Evolutionary conservation across 2,329 filamentous ascomycete genomes (phyloP), one percentile per base, ranked within the genome.

Genomic region (Microdochium paspali): DNA sequence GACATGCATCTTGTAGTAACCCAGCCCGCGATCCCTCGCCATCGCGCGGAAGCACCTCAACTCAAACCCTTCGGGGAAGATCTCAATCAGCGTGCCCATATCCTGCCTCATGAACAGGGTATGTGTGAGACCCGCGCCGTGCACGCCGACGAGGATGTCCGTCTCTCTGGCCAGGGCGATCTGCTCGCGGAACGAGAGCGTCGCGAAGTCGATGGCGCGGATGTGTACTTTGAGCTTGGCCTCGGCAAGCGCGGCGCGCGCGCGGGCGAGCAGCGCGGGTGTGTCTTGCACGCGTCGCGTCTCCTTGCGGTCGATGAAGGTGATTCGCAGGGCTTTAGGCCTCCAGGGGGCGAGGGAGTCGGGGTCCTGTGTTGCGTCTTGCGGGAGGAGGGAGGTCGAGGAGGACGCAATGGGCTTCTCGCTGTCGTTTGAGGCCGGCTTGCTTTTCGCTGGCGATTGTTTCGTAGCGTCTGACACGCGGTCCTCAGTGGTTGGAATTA

Each of bases 61-160:
- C 20, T 57, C 51, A 18, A 69, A 49, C 6, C 56, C 58, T 2
- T 53, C 49, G 3, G 70, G 70, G 26, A 66, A 53, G 24, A 73
- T 70, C 56, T 74, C 69, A 5, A 72, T 64, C 7, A 73, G 53
- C 15, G 61, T 62, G 3, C 54, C 54, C 1, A 56, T 57, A 3
- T 56, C 54, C 25, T 58, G 54, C 1, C 53, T 61, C 50, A 71
- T 57, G 47, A 71, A 73, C 52, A 73, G 61, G 1, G 54, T 52
- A 50, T 72, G 67, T 4, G 69, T 67, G 15, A 72, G 55, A 1
- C 66, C 69, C 0, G 68, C 68, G 39, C 70, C 70, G 53, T 73
- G 69, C 2, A 69, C 63, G 25, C 68, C 68, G 5, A 70, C 61
- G 9, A 73, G 57, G 15, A 72, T 51, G 49, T 72, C 68, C 1